phyloP scores from a whole-genome alignment of 345 rosid genomes.

The Gossypium sturtianum region DNA sequence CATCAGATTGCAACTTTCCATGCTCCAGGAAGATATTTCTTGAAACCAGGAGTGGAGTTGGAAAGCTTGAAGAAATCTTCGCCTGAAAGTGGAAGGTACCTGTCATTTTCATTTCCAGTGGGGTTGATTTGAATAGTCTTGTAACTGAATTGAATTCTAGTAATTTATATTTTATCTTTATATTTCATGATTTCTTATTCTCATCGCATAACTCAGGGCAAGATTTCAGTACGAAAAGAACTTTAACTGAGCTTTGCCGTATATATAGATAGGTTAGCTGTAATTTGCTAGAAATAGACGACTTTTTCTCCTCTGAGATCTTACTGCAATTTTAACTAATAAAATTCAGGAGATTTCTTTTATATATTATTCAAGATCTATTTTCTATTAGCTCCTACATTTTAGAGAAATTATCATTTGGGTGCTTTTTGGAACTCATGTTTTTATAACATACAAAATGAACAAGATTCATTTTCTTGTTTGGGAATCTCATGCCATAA shows the following conservation, averaged over 20 bases:
- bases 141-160: neutral
- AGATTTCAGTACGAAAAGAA: neutral
- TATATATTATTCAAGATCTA: neutral
- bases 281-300: neutral
- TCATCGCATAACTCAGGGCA: neutral
- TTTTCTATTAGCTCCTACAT: neutral
- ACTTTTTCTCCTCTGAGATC: neutral
- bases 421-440: neutral
- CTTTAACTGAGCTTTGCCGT: neutral
- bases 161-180: neutral
- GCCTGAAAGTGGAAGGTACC: conserved; percentile 75
- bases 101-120: conserved; percentile 1
- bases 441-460: neutral
- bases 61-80: conserved; percentile 56
- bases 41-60: conserved; percentile 61
- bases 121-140: conserved; percentile 10
- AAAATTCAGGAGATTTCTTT: neutral
- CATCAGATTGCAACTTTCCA: conserved; percentile 76
- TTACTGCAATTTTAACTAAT: neutral
- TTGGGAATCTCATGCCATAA: neutral
- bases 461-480: neutral
- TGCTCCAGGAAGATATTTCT: conserved; percentile 73
- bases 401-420: neutral
- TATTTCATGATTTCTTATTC: neutral
- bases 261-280: neutral